Percentiles rank a stretch among this genome's conserved stretches.
phyloP scores from a whole-genome alignment of 371 early-diverging fungal species.

The Smittium mucronatum region DNA sequence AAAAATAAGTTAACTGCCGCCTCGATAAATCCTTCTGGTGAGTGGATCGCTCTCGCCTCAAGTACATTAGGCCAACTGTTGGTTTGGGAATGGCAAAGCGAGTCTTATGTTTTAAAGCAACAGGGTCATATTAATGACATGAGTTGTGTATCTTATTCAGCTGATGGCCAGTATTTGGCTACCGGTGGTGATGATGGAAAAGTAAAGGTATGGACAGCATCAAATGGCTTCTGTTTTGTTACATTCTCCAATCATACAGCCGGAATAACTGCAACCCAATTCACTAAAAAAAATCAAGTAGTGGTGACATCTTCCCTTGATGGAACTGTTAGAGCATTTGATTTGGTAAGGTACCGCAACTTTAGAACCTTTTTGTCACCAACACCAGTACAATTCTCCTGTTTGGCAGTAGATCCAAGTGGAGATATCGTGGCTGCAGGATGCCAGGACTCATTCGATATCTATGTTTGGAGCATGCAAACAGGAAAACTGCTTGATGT shows the following conservation, averaged over 20 bases:
- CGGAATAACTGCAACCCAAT: constrained; percentile 70
- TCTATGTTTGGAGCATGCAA: constrained; percentile 94
- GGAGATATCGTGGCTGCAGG: constrained; percentile 96
- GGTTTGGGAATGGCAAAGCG: constrained; percentile 99
- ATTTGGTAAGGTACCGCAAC: constrained; percentile 91
- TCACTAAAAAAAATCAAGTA: constrained; percentile 77
- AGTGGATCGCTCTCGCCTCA: constrained; percentile 95
- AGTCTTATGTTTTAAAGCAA: constrained; percentile 93
- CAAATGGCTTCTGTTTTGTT: constrained; percentile 91
- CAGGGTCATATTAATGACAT: constrained; percentile 95
- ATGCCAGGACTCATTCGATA: constrained; percentile 87
- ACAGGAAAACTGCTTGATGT: constrained; percentile 93
- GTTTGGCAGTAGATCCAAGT: constrained; percentile 84
- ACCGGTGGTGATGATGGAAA: constrained; percentile 96
- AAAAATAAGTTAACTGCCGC: constrained; percentile 81
- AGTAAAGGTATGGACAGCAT: constrained; percentile 92
- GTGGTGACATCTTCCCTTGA: constrained; percentile 89
- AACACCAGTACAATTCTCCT: constrained; percentile 87
- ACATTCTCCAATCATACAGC: constrained; percentile 90
- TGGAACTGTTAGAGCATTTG: constrained; percentile 95
- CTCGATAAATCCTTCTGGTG: constrained; percentile 78
- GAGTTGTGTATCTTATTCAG: constrained; percentile 73
- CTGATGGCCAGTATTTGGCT: constrained; percentile 87
- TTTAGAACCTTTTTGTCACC: constrained; percentile 95
- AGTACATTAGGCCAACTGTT: constrained; percentile 84